Evolutionary conservation across 2,329 filamentous ascomycete species (phyloP), one percentile per base, ranked within the genome.

Genomic region (Zopfia rhizophila): DNA sequence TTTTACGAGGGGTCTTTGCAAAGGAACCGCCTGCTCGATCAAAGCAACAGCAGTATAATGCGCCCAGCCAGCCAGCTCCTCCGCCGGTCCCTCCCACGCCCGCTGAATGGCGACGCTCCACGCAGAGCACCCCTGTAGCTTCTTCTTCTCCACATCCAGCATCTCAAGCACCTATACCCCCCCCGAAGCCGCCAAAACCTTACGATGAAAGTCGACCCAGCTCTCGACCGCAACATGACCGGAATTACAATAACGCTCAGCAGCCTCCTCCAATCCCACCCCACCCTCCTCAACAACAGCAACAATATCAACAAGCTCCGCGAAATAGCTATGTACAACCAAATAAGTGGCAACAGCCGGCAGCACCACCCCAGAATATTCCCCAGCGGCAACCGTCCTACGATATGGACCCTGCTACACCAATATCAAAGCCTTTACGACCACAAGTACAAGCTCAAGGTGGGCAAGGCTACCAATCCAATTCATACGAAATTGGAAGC

Each of bases 1-100:
- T 96, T 19, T 75, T 99, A 3, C 83, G 88, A 56, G 90, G 94
- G 41, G 80, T 97, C 16, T 99, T 99, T 67, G 88, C 91, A 25
- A 96, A 95, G 73, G 94, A 99, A 63, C 94, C 94, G 7, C 94
- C 94, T 0, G 90, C 97, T 3, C 85, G 94, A 49, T 85, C 91
- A 23, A 86, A 85, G 61, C 76, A 79, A 56, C 75, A 75, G 41
- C 61, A 56, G 30, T 62, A 65, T 25, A 63, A 67, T 45, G 51
- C 60, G 48, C 60, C 63, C 7, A 38, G 50, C 16, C 57, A 53
- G 31, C 68, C 59, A 46, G 66, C 72, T 53, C 58, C 72, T 10
- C 61, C 68, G 7, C 85, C 87, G 10, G 72, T 88, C n/a, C 89
- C 89, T 48, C 88, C 89, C 41, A 77, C 88, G 13, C 89, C 88